Evolutionary conservation across 768 basidiomycete genomes (phyloP), one percentile per base, ranked within the genome.

Genomic region (Tylopilus plumbeoviolaceoides): DNA sequence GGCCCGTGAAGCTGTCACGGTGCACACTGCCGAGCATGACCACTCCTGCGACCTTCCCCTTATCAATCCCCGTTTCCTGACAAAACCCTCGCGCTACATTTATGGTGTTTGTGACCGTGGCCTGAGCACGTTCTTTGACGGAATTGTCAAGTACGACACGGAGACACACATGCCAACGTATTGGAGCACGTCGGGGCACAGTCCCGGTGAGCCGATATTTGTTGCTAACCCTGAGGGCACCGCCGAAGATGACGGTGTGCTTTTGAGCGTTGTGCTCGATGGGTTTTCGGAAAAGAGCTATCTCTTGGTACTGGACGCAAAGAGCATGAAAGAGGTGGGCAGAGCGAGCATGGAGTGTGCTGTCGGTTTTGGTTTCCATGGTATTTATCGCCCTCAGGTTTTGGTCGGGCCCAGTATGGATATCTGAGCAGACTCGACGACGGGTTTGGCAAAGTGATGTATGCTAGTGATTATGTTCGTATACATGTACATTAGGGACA

Each of bases 321-420:
- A 62, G 51, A 62, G 18, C 11, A 68, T 74, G 73, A 56, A 59
- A 31, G 73, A 74, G 47, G 47, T 71, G 27, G 73, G 66, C 14
- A 63, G 72, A 43, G 73, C 73, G 20, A 70, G 70, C 42, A 63
- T 73, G 62, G 62, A 61, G 7, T 59, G 57, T 40, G 55, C 51
- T 20, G 69, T 72, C 2, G 61, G 70, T 1, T 65, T 74, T 53
- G 71, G 71, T 20, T 74, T 74, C 54, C 73, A 74, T 55, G 73
- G 72, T 25, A 50, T 45, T 18, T 69, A 67, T 51, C 50, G 38
- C 27, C 36, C 65, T 1, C 48, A 54, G 14, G 50, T 5, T 7
- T 0, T 41, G 23, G 17, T 15, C 2, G 61, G 59, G 1, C 58
- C 61, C 6, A 56, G 65, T 23, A 62, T 53, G 38, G 61, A 65